These are phyloP conservation scores for Fragosphaeria purpurea DNA, from an alignment of 2,329 filamentous ascomycete species.

Conservation along the genomic window DNA sequence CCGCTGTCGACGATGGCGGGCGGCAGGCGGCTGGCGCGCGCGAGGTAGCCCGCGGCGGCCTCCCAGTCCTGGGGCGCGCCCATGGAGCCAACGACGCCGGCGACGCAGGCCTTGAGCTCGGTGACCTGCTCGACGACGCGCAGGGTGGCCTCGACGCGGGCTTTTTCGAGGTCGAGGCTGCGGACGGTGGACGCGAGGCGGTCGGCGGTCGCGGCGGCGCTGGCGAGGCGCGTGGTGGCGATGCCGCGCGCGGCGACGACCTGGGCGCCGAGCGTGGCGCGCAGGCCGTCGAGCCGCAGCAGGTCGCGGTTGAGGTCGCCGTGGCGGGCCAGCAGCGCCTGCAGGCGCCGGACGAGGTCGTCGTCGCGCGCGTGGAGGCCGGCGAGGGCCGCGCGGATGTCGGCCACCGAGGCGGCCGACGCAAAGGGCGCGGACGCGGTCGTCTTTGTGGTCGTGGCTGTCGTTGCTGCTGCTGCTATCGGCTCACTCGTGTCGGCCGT, in stretches of 20 bases:
- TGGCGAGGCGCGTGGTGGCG: constrained; percentile 82
- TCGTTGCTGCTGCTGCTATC: too few relatives aligned
- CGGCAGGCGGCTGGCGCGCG: constrained; percentile 72
- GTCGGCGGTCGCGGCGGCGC: constrained; percentile 74
- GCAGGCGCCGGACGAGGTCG: constrained; percentile 61
- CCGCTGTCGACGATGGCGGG: constrained; percentile 68
- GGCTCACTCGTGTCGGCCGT: too few relatives aligned
- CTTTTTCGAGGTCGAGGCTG: constrained; percentile 81
- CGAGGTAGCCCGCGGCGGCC: constrained; percentile 81
- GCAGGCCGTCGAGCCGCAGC: constrained; percentile 75
- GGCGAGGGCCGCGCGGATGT: constrained; percentile 69
- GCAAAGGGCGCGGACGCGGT: constrained; percentile 37
- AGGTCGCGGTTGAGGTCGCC: constrained; percentile 80
- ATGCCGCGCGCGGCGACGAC: constrained; percentile 73
- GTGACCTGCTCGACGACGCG: constrained; percentile 91
- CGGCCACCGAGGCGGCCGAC: constrained; percentile 63
- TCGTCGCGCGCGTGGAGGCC: constrained; percentile 68
- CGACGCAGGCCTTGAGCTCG: constrained; percentile 91
- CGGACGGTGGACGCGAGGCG: constrained; percentile 81
- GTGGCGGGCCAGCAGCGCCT: constrained; percentile 70
- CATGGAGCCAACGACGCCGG: constrained; percentile 93
- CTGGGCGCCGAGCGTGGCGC: constrained; percentile 80
- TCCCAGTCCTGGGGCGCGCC: constrained; percentile 98
- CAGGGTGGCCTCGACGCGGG: constrained; percentile 79
- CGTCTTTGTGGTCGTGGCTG: constrained; percentile 5